A percentile compares a stretch with the other conserved stretches of the same genome.
Evolutionary conservation across 495 filamentous ascomycete genomes (phyloP).

Genomic region (Mytilinidion resinicola): DNA sequence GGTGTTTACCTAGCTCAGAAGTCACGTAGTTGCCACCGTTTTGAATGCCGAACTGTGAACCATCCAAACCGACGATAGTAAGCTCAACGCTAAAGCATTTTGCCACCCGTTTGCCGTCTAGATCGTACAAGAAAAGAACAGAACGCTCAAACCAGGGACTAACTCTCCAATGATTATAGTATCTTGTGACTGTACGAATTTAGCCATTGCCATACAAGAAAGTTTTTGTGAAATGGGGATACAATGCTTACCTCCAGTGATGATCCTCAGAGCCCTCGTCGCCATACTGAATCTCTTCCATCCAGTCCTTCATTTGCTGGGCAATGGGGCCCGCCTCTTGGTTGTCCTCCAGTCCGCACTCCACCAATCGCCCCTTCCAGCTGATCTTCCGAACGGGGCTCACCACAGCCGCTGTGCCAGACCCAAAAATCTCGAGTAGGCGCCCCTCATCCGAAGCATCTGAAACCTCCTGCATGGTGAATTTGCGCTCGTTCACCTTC

Average conservation of each 20-base stretch:
- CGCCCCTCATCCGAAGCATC: conserved; percentile 78
- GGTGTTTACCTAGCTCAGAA: too few species aligned
- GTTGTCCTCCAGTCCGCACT: conserved; percentile 66
- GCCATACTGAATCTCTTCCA: conserved; percentile 89
- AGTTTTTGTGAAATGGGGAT: background rate
- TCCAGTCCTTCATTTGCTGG: conserved; percentile 86
- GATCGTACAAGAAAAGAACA: background rate
- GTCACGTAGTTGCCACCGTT: too few species aligned
- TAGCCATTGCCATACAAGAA: background rate
- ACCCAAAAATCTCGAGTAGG: conserved; percentile 84
- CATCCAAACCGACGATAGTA: too few species aligned
- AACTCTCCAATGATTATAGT: background rate
- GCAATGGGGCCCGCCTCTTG: conserved; percentile 86
- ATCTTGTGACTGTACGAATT: background rate
- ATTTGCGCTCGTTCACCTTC: conserved; percentile 80
- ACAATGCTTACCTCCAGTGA: conserved; percentile 34
- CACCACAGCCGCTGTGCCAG: conserved; percentile 83
- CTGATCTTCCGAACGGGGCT: conserved; percentile 78
- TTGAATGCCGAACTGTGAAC: too few species aligned
- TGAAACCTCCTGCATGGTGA: conserved; percentile 75
- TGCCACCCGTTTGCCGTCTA: background rate
- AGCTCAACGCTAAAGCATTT: too few species aligned
- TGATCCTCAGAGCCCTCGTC: conserved; percentile 84
- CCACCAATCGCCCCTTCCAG: conserved; percentile 70
- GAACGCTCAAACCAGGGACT: background rate